phyloP scores from a whole-genome alignment of 345 rosid species.

The Cardamine resedifolia region DNA sequence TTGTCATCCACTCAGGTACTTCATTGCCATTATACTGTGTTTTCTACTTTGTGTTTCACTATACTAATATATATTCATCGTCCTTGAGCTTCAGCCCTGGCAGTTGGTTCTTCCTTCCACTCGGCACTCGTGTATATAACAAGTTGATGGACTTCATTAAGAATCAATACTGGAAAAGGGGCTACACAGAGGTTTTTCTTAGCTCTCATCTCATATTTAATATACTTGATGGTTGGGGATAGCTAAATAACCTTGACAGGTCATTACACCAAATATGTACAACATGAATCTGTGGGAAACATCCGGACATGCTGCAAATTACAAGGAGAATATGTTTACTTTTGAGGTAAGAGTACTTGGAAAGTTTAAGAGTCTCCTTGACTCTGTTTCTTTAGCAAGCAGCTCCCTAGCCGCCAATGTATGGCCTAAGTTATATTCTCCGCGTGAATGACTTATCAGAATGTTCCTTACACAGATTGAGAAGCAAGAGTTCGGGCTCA shows the following conservation, averaged over 20 bases:
- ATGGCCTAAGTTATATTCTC: conserved; percentile 8
- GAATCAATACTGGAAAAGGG: conserved; percentile 73
- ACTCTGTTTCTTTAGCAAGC: conserved; percentile 12
- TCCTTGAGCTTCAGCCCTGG: conserved; percentile 73
- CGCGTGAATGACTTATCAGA: background rate
- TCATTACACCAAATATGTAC: conserved; percentile 86
- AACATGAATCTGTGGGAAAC: conserved; percentile 97
- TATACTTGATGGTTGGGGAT: conserved; percentile 19
- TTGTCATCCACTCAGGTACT: conserved; percentile 77
- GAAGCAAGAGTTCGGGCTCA: conserved; percentile 92
- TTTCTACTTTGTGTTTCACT: conserved; percentile 2
- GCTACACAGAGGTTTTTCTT: conserved; percentile 77
- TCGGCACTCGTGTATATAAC: conserved; percentile 85
- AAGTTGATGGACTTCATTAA: conserved; percentile 76
- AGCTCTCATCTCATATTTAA: background rate
- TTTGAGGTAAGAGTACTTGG: conserved; percentile 62
- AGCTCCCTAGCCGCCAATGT: background rate
- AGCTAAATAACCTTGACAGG: conserved; percentile 50
- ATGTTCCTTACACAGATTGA: conserved; percentile 60
- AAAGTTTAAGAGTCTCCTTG: conserved; percentile 11
- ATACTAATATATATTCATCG: conserved; percentile 12
- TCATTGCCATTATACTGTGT: conserved; percentile 1
- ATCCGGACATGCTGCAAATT: conserved; percentile 94
- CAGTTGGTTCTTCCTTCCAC: conserved; percentile 97
- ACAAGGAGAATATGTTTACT: conserved; percentile 94